Base-by-base conservation (phyloP, 768 basidiomycete genomes). In the Kwoniella mangroviensis region DNA sequence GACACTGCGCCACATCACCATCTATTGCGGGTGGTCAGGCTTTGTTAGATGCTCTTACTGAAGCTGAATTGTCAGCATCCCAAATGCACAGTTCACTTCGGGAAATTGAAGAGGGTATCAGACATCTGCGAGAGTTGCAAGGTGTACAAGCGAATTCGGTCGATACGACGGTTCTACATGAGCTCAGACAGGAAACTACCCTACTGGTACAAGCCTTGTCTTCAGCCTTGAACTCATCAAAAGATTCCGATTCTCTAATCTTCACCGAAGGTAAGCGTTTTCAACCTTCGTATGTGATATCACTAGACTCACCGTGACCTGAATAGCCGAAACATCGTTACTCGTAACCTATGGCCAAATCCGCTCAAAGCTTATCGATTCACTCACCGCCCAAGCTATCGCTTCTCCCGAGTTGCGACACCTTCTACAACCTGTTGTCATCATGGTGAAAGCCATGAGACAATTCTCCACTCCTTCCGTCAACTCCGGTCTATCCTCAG, bases 351-450 rank as follows among this genome's bases (percentile, higher is more conserved):
- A 62, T 15, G 54, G 52, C 28, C 65, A 17, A 19, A 63, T 74
- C 12, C 58, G 62, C n/a, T 4, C 21, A 3, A 56, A 64, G 41
- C 3, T 69, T 9, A 58, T 63, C 15, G 63, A 63, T 5, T 4
- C 17, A 2, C 61, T 79, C 28, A 15, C 15, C 3, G 19, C 57
- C 12, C 76, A 77, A 71, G 66, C 55, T 13, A 34, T 51, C 21
- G 26, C 63, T 9, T 69, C 77, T 43, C 80, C 83, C 10, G 75
- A 78, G 26, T 63, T 82, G 9, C 70, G 73, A 3, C 78, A 83
- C 62, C 81, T 86, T 59, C 78, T 83, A 67, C 28, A 49, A 1
- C 84, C 85, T 1, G 71, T 86, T 28, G 66, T 75, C 12, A 65
- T 63, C 6, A 84, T 85, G 83, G 74, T 84, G 1, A 66, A 68